Conservation (phyloP, 2,329 filamentous ascomycete species). For the Ophiostoma sp. region DNA sequence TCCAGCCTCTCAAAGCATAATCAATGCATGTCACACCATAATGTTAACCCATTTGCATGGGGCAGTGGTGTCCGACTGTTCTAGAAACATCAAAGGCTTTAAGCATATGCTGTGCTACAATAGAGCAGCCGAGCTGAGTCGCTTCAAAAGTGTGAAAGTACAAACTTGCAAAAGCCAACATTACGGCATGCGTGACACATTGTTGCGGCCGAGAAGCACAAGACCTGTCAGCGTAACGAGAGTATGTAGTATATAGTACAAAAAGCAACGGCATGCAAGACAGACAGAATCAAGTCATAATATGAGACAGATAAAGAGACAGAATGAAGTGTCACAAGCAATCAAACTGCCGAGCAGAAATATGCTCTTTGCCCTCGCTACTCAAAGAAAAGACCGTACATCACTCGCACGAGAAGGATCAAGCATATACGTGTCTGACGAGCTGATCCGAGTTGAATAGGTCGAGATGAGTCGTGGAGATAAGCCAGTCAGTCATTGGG, state of each 20-base stretch:
- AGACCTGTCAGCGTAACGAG: background rate
- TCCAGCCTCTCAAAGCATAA: too few relatives aligned
- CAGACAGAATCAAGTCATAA: background rate
- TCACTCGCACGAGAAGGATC: background rate
- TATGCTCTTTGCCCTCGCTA: background rate
- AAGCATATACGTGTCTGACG: constrained; percentile 7
- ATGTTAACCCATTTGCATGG: too few relatives aligned
- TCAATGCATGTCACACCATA: too few relatives aligned
- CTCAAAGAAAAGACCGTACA: background rate
- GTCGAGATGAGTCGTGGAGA: background rate
- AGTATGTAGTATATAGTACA: too few relatives aligned
- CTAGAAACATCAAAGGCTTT: too few relatives aligned
- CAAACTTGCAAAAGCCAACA: background rate
- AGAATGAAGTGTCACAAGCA: background rate
- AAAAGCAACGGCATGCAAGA: background rate
- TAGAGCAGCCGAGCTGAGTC: background rate
- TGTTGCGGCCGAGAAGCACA: background rate
- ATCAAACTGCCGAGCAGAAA: constrained; percentile 12
- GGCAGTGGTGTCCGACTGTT: too few relatives aligned
- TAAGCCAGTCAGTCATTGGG: background rate
- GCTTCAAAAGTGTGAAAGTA: background rate
- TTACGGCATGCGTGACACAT: background rate
- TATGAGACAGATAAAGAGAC: background rate
- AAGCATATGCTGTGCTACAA: background rate
- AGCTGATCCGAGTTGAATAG: background rate